Evolutionary conservation across 495 filamentous ascomycete species (phyloP).

Genomic region (Cudoniella acicularis): DNA sequence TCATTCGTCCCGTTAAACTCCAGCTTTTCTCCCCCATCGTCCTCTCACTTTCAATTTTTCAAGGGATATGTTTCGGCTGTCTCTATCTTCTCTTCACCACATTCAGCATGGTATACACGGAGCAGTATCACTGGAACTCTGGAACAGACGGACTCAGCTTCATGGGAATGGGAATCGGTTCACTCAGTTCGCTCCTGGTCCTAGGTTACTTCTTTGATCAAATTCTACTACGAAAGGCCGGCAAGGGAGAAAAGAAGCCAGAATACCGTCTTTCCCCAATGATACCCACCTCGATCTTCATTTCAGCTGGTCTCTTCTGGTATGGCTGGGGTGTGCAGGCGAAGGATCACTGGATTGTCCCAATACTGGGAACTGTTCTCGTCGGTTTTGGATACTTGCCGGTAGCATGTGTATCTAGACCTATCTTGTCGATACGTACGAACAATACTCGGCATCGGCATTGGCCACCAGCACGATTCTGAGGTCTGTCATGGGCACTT

Average conservation of each 20-base stretch:
- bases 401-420: slow-evolving; percentile 41
- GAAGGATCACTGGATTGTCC: slow-evolving; percentile 64
- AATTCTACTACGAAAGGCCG: slow-evolving; percentile 46
- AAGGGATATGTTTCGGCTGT: slow-evolving; percentile 66
- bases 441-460: slow-evolving; percentile 53
- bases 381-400: slow-evolving; percentile 58
- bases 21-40: slow-evolving; percentile 57
- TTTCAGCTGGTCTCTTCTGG: slow-evolving; percentile 61
- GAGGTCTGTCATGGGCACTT: slow-evolving; percentile 24
- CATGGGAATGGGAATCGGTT: slow-evolving; percentile 54
- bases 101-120: slow-evolving; percentile 60
- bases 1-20: slow-evolving; percentile 73
- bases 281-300: slow-evolving; percentile 50
- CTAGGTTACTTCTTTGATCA: slow-evolving; percentile 52
- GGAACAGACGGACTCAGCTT: slow-evolving; percentile 61
- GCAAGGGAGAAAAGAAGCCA: slow-evolving; percentile 30
- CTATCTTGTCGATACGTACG: slow-evolving; percentile 55
- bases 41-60: slow-evolving; percentile 54
- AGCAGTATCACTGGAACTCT: slow-evolving; percentile 53
- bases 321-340: slow-evolving; percentile 69
- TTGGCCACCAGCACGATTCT: slow-evolving; percentile 31
- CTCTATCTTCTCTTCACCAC: slow-evolving; percentile 70
- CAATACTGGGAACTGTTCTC: slow-evolving; percentile 61
- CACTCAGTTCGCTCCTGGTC: slow-evolving; percentile 38
- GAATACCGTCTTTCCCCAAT: slow-evolving; percentile 69